Conservation (phyloP, 331 rosid genomes). For the Phaseolus coccineus region DNA sequence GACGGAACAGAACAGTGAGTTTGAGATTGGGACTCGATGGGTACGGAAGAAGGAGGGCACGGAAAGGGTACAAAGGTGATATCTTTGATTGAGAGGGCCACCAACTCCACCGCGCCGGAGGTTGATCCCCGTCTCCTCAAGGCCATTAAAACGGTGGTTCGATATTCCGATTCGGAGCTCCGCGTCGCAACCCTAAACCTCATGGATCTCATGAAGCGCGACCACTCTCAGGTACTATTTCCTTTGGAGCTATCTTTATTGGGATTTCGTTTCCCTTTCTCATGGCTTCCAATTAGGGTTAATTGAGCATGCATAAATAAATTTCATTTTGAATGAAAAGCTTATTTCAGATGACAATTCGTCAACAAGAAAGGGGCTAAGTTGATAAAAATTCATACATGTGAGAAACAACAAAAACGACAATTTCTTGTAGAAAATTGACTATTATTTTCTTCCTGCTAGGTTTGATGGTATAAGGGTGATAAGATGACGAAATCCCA, state of each 20-base stretch:
- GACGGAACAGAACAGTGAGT: background rate
- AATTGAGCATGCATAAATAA: background rate
- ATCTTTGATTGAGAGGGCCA: conserved; percentile 76
- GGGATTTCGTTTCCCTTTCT: conserved; percentile 11
- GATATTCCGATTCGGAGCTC: conserved; percentile 79
- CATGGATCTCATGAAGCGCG: conserved; percentile 85
- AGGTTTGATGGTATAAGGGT: conserved; percentile 13
- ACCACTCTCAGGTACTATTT: conserved; percentile 81
- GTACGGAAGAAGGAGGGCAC: conserved; percentile 48
- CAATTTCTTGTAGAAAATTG: background rate
- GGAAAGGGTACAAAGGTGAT: conserved; percentile 57
- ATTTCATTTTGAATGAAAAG: background rate
- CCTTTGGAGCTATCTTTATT: background rate
- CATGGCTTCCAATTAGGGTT: background rate
- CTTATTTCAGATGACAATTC: background rate
- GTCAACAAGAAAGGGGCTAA: background rate
- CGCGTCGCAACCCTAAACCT: conserved; percentile 71
- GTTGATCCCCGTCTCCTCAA: conserved; percentile 87
- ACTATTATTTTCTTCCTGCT: background rate
- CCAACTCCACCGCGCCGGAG: conserved; percentile 68
- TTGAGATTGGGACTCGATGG: conserved; percentile 34
- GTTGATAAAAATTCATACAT: no score
- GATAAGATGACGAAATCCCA: background rate
- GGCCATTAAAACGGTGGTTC: conserved; percentile 81
- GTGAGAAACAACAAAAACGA: background rate